Percentiles rank a stretch among this genome's conserved stretches.
Evolutionary conservation across 1,139 yeast genomes (phyloP).

Genomic region (Nakaseomyces bracarensis): DNA sequence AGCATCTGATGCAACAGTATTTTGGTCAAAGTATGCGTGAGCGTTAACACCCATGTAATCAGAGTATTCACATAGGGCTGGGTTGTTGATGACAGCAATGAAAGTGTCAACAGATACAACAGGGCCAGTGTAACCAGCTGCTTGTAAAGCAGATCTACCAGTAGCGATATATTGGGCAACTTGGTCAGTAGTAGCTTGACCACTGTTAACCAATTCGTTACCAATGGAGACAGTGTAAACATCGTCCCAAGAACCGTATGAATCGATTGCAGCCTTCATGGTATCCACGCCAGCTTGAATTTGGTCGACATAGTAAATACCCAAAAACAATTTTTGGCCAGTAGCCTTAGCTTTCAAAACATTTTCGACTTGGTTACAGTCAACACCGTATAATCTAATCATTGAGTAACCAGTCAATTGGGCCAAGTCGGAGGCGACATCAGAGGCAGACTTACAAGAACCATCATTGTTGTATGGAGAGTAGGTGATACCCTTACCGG

Average conservation of each 20-base stretch:
- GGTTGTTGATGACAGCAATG: slow-evolving; percentile 62
- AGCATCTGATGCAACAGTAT: slow-evolving; percentile 53
- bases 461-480: slow-evolving; percentile 70
- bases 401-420: slow-evolving; percentile 45
- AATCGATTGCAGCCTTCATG: slow-evolving; percentile 46
- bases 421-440: slow-evolving; percentile 54
- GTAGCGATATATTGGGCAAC: slow-evolving; percentile 45
- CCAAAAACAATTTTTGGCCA: slow-evolving; percentile 61
- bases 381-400: slow-evolving; percentile 77
- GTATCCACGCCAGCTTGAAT: slow-evolving; percentile 46
- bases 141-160: slow-evolving; percentile 52
- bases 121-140: slow-evolving; percentile 59
- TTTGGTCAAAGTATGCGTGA: slow-evolving; percentile 74
- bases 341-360: slow-evolving; percentile 56
- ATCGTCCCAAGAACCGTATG: slow-evolving; percentile 59
- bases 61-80: slow-evolving; percentile 58
- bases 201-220: slow-evolving; percentile 68
- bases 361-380: slow-evolving; percentile 66
- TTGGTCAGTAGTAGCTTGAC: slow-evolving; percentile 51
- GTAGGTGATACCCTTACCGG: slow-evolving; percentile 64
- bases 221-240: slow-evolving; percentile 70
- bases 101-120: slow-evolving; percentile 76
- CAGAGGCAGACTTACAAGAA: slow-evolving; percentile 56
- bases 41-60: slow-evolving; percentile 78
- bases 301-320: slow-evolving; percentile 52